Conservation (phyloP, 306 rosid genomes). For the Lathyrus sativus region DNA sequence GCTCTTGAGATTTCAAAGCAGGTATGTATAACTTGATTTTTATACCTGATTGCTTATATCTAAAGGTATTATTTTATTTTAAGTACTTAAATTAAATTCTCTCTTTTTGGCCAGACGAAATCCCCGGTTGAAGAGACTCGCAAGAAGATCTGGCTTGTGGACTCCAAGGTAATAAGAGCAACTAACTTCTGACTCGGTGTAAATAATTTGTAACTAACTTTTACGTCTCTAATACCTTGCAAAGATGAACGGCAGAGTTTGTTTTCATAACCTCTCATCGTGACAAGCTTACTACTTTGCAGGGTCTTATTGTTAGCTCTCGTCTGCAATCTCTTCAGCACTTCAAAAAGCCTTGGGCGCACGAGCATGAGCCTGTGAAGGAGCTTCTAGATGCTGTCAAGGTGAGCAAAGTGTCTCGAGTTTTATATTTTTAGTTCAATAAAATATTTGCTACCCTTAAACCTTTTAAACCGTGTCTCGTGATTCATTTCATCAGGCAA, state of each 20-base stretch:
- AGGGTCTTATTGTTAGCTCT: slow-evolving; percentile 89
- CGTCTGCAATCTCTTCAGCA: slow-evolving; percentile 84
- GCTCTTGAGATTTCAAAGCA: slow-evolving; percentile 93
- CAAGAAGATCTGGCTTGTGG: slow-evolving; percentile 95
- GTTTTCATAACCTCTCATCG: slow-evolving; percentile 4
- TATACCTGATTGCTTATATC: slow-evolving; percentile 2
- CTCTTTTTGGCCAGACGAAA: slow-evolving; percentile 58
- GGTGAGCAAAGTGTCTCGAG: slow-evolving; percentile 47
- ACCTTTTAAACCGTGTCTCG: slow-evolving; percentile 25
- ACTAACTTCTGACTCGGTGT: not conserved
- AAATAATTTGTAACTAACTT: not conserved
- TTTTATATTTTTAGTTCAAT: slow-evolving; percentile 9
- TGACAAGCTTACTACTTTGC: slow-evolving; percentile 37
- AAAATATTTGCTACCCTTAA: not conserved
- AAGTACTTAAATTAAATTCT: slow-evolving; percentile 22
- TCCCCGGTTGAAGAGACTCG: slow-evolving; percentile 86
- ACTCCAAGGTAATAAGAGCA: slow-evolving; percentile 72
- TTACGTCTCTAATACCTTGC: not conserved
- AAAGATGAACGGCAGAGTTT: slow-evolving; percentile 7
- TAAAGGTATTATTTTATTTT: slow-evolving; percentile 8
- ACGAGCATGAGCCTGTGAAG: slow-evolving; percentile 83
- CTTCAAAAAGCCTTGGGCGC: slow-evolving; percentile 98
- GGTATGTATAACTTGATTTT: slow-evolving; percentile 63
- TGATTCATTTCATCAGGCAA: slow-evolving; percentile 54
- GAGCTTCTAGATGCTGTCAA: slow-evolving; percentile 76